Percentiles rank a stretch among this genome's conserved stretches.
Evolutionary conservation across 306 rosid genomes (phyloP).

Genomic region (Lablab purpureus): DNA sequence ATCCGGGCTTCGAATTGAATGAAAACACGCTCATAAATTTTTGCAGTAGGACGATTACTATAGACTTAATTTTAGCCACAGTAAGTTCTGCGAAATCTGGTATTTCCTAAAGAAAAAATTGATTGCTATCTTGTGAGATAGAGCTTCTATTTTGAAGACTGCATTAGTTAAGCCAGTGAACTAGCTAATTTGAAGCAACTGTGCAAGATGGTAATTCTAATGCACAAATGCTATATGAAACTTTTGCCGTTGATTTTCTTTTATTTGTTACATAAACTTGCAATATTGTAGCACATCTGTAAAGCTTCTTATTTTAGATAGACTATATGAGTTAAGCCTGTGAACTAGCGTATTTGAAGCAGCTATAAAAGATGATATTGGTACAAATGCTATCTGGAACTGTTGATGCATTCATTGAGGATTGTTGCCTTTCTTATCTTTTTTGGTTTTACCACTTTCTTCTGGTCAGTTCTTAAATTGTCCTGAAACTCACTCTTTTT

Average conservation of each 20-base stretch:
- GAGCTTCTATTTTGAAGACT: background rate
- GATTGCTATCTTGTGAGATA: background rate
- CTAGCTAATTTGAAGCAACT: slow-evolving; percentile 23
- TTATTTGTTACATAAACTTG: background rate
- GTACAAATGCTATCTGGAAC: slow-evolving; percentile 6
- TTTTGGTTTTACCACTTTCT: background rate
- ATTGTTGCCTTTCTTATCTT: background rate
- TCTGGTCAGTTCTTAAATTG: slow-evolving; percentile 6
- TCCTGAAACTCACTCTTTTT: slow-evolving; percentile 4
- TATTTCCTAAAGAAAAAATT: background rate
- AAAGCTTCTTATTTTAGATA: background rate
- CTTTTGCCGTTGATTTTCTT: background rate
- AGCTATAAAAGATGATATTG: background rate
- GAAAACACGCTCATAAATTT: background rate
- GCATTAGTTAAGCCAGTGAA: background rate
- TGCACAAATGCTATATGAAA: slow-evolving; percentile 25
- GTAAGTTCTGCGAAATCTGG: slow-evolving; percentile 4
- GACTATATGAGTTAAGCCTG: background rate
- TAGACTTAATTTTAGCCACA: slow-evolving; percentile 21
- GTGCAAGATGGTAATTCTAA: background rate
- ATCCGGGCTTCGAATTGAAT: background rate
- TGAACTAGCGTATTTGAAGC: slow-evolving; percentile 30
- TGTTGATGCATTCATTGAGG: slow-evolving; percentile 1
- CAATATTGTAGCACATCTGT: background rate
- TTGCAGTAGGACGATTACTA: background rate